phyloP scores from a whole-genome alignment of 306 rosid genomes.

The Pueraria montana region DNA sequence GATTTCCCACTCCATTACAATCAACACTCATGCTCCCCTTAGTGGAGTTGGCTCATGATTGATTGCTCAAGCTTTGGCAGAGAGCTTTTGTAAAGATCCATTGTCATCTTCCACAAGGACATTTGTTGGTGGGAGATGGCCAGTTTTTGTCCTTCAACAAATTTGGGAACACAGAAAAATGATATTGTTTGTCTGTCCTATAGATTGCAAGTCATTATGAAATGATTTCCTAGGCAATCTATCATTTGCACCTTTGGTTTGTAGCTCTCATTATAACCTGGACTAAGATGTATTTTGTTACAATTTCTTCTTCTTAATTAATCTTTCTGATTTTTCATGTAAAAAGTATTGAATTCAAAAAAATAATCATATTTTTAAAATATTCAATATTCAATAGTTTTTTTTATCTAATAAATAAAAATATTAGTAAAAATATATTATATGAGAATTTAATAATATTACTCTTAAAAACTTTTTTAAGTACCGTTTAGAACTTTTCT shows the following conservation, averaged over 20 bases:
- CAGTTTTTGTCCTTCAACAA: slow-evolving; percentile 6
- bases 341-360: not conserved
- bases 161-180: not conserved
- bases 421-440: too few species aligned
- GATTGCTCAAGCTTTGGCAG: slow-evolving; percentile 41
- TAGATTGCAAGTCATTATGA: slow-evolving; percentile 32
- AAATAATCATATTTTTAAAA: too few species aligned
- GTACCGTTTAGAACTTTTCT: too few species aligned
- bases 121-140: slow-evolving; percentile 29
- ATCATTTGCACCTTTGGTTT: not conserved
- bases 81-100: slow-evolving; percentile 21
- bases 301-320: not conserved
- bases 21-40: slow-evolving; percentile 11
- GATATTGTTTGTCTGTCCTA: slow-evolving; percentile 12
- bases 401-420: too few species aligned
- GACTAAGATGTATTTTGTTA: not conserved
- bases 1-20: slow-evolving; percentile 28
- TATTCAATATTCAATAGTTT: too few species aligned
- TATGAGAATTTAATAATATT: too few species aligned
- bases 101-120: slow-evolving; percentile 37
- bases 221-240: slow-evolving; percentile 2
- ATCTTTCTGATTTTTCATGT: not conserved
- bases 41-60: slow-evolving; percentile 47
- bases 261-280: not conserved
- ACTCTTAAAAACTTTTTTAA: too few species aligned